These are phyloP conservation scores for Amylostereum areolatum DNA, from an alignment of 1,284 basidiomycete species.

Conservation along the genomic window DNA sequence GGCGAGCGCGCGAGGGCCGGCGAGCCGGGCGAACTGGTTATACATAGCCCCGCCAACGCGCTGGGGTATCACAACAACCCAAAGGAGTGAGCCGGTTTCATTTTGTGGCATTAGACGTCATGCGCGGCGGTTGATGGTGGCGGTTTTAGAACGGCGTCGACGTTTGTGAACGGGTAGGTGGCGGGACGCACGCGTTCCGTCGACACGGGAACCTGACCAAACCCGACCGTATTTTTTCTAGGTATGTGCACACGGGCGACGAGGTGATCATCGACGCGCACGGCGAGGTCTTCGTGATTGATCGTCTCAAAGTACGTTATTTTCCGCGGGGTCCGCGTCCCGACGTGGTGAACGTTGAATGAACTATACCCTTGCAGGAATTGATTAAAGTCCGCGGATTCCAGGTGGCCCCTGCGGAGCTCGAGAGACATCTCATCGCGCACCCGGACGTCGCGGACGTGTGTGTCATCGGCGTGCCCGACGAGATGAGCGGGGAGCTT, in stretches of 20 bases:
- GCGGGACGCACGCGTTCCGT: too few relatives aligned
- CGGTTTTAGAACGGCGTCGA: slow-evolving; percentile 30
- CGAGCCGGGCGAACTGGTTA: slow-evolving; percentile 36
- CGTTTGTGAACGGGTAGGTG: slow-evolving; percentile 36
- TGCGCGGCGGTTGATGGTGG: too few relatives aligned
- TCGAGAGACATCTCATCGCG: slow-evolving; percentile 57
- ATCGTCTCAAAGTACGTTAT: slow-evolving; percentile 34
- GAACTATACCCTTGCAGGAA: slow-evolving; percentile 30
- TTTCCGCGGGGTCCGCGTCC: too few relatives aligned
- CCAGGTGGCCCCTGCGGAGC: slow-evolving; percentile 43
- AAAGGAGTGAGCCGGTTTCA: slow-evolving; percentile 29
- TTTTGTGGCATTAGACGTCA: too few relatives aligned
- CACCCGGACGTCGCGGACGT: slow-evolving; percentile 66
- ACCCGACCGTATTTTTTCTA: too few relatives aligned
- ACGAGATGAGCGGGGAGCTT: slow-evolving; percentile 76
- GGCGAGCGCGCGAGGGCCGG: slow-evolving; percentile 30
- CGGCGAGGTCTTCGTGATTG: slow-evolving; percentile 36
- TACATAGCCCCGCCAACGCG: slow-evolving; percentile 36
- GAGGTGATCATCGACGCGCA: slow-evolving; percentile 34
- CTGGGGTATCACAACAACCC: slow-evolving; percentile 37
- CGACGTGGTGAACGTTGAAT: not conserved
- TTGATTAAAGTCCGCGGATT: slow-evolving; percentile 64
- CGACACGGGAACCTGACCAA: too few relatives aligned
- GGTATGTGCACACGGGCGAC: slow-evolving; percentile 33
- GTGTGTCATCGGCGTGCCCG: slow-evolving; percentile 71